phyloP scores from a whole-genome alignment of 1,139 yeast genomes.

The Candida frijolesensis region DNA sequence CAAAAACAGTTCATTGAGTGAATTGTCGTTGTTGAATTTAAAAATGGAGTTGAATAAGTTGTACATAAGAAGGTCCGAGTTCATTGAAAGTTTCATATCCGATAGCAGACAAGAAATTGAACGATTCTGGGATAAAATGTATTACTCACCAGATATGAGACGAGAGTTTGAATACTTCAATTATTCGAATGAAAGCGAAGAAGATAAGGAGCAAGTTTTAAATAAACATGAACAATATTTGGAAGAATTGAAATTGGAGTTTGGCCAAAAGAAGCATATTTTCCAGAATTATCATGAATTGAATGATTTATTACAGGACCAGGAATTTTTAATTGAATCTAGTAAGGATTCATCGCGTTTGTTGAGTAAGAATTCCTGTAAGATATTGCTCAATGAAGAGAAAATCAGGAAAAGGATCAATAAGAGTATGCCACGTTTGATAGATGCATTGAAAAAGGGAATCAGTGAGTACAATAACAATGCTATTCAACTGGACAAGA shows the following conservation, averaged over 20 bases:
- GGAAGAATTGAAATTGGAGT: conserved; percentile 48
- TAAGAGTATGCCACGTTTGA: conserved; percentile 65
- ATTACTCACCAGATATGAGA: conserved; percentile 52
- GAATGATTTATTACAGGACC: conserved; percentile 59
- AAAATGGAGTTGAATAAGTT: conserved; percentile 61
- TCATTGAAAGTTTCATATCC: conserved; percentile 66
- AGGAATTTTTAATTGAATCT: conserved; percentile 63
- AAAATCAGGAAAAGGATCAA: conserved; percentile 67
- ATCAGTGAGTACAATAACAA: conserved; percentile 48
- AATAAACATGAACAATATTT: conserved; percentile 67
- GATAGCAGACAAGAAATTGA: conserved; percentile 62
- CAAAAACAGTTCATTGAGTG: conserved; percentile 41
- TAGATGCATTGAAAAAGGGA: conserved; percentile 52
- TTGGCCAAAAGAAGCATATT: conserved; percentile 55
- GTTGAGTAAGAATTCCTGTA: conserved; percentile 75
- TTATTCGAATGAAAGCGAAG: conserved; percentile 41
- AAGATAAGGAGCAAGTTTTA: conserved; percentile 56
- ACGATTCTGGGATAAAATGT: conserved; percentile 63
- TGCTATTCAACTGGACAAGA: conserved; percentile 30
- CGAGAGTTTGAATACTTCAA: conserved; percentile 36
- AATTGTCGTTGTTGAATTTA: conserved; percentile 39
- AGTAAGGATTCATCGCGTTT: conserved; percentile 81
- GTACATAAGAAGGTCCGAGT: conserved; percentile 58
- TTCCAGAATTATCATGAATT: conserved; percentile 57
- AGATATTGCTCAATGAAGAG: conserved; percentile 79